Evolutionary conservation across 208 protist species (phyloP), one percentile per base, ranked within the genome.

Genomic region (Hexamita inflata): DNA sequence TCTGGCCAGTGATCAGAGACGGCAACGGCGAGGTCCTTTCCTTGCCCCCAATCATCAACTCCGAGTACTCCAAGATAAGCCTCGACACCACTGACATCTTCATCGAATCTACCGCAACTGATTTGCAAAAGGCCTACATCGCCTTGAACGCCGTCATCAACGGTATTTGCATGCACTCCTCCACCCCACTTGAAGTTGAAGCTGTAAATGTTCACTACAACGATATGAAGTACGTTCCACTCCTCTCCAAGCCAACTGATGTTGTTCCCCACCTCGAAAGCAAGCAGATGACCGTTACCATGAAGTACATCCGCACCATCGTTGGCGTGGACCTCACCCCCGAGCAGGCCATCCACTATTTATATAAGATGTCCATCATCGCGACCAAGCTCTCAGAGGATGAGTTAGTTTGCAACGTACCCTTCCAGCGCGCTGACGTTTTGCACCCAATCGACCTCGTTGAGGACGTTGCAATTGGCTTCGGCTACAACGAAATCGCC

Each of bases 11-110:
- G 0, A 83, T 90, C 59, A 83, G 82, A 42, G 90, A 93, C 80
- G 34, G 41, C 29, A 81, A 83, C 15, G 77, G 74, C 38, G 26
- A 40, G 13, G 88, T 99, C 32, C 86, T 97, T 24, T 98, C 94
- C 38, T 82, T 99, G 30, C 96, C 96, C 73, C 96, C 96, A 32
- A 96, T 99, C 74, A 98, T 99, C 82, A 99, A 99, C 85, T 91
- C 90, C 1, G 86, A 93, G 65, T 90, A 91, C 80, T 97, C 93
- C 9, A 91, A 94, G 79, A 98, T 99, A 76, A 90, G 84, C 28
- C 78, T 93, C 0, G 74, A 88, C 24, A 99, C 95, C 0, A 89
- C 87, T 38, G 95, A 99, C 78, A 87, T 99, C 40, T 96, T 99
- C 62, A 97, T 99, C 82, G 96, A 99, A 82, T 93, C 90, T 82